These are phyloP conservation scores for Russula abietina DNA, from an alignment of 768 basidiomycete species.

Conservation along the genomic window DNA sequence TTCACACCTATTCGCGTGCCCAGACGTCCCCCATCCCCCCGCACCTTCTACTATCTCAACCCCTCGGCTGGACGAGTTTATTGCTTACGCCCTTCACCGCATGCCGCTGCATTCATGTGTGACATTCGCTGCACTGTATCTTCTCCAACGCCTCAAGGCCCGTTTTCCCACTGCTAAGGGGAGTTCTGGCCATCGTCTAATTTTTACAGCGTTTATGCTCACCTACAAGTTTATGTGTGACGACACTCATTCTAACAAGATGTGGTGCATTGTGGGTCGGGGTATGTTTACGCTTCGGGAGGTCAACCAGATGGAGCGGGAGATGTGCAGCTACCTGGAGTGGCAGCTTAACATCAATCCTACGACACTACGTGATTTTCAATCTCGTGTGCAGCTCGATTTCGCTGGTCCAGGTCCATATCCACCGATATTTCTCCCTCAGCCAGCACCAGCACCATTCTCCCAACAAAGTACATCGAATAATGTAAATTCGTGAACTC, in stretches of 20 bases:
- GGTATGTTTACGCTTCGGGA: conserved; percentile 67
- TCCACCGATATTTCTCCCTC: too few relatives aligned
- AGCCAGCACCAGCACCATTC: too few relatives aligned
- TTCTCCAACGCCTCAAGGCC: conserved; percentile 80
- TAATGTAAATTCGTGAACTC: too few relatives aligned
- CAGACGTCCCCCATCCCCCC: conserved; percentile 59
- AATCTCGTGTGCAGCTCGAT: conserved; percentile 52
- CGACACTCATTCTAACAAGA: too few relatives aligned
- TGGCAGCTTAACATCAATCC: conserved; percentile 83
- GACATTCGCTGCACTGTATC: conserved; percentile 52
- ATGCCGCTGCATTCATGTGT: conserved; percentile 57
- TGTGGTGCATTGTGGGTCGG: conserved; percentile 59
- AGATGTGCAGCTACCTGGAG: conserved; percentile 88
- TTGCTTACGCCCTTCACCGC: conserved; percentile 82
- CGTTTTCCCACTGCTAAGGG: conserved; percentile 87
- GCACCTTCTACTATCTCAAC: conserved; percentile 25
- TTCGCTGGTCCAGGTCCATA: conserved; percentile 50
- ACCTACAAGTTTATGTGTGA: too few relatives aligned
- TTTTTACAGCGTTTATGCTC: too few relatives aligned
- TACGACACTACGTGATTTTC: conserved; percentile 52
- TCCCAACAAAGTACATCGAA: too few relatives aligned
- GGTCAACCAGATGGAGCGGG: conserved; percentile 95
- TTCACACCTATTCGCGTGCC: conserved; percentile 79
- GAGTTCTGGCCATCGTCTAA: conserved; percentile 80
- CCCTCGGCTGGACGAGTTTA: conserved; percentile 66